Evolutionary conservation across 1,284 basidiomycete genomes (phyloP), one percentile per base, ranked within the genome.

Genomic region (Moniliophthora roreri): DNA sequence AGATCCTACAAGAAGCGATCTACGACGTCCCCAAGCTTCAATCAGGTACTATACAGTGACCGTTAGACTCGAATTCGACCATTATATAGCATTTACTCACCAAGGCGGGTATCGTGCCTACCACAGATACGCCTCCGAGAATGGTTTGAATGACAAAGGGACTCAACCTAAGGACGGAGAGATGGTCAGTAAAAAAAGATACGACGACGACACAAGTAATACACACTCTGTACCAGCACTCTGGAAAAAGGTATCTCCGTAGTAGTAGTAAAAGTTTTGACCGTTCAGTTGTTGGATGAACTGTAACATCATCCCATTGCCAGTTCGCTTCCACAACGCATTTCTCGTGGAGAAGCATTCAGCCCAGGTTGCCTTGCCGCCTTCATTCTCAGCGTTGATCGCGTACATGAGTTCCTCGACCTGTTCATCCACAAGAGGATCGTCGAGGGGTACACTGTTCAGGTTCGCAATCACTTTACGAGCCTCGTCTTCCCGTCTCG

Each of bases 241-340:
- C 65, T 88, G 73, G 76, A 93, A 93, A 77, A 93, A 93, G 0
- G 86, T 88, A 53, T 91, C 88, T 9, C 89, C 89, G 62, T 89
- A 91, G 65, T 89, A 89, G 65, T 89, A 88, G 65, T 86, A 87
- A 67, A 88, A 87, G 65, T 86, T 87, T 64, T 87, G 85, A 40
- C 85, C 85, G 56, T 88, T 89, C 32, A 92, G 70, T 60, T 92
- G 89, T 60, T 91, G 89, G 49, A 91, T 83, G 63, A 91, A 89
- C 64, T 90, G 87, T 35, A 92, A 69, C 84, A 91, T 88, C 82
- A 90, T 90, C 26, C 86, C 85, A 57, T 89, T 91, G 26, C 76
- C 66, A 13, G 86, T 90, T 46, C 88, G 77, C 66, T 83, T 85
- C 81, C 85, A 89, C 23, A 91, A 69, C 60, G 76, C 71, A 61